These are phyloP conservation scores for Candida sanyaensis DNA, from an alignment of 1,139 yeast species.

Conservation along the genomic window DNA sequence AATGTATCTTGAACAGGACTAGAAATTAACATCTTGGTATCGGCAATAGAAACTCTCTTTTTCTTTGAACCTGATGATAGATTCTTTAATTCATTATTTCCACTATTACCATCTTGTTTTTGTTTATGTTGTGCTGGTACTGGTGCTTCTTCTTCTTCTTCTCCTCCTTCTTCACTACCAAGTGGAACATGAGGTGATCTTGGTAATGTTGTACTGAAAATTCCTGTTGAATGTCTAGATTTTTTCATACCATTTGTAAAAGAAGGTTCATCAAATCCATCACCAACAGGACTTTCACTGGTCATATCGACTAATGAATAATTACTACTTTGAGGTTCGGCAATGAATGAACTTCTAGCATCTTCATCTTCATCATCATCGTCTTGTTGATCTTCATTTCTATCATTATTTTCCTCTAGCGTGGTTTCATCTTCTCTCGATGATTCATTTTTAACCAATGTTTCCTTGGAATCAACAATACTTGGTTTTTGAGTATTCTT, in stretches of 20 bases:
- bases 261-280: constrained; percentile 9
- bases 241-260: constrained; percentile 14
- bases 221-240: constrained; percentile 29
- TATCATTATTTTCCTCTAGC: constrained; percentile 5
- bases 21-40: constrained; percentile 9
- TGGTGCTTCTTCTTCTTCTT: not conserved
- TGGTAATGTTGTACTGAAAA: constrained; percentile 24
- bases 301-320: constrained; percentile 3
- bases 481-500: constrained; percentile 26
- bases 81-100: constrained; percentile 2
- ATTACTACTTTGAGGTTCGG: constrained; percentile 4
- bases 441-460: constrained; percentile 17
- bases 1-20: constrained; percentile 50
- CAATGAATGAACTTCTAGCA: constrained; percentile 6
- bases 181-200: constrained; percentile 13
- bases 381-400: constrained; percentile 8
- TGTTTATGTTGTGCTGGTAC: too few species aligned
- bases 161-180: constrained; percentile 13
- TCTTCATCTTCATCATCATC: constrained; percentile 18
- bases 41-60: constrained; percentile 8
- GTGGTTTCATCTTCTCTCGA: constrained; percentile 2
- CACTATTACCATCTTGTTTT: not conserved
- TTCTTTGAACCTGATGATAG: not conserved
- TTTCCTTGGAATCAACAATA: constrained; percentile 30
- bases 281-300: constrained; percentile 8